These are phyloP conservation scores for Quercus alba DNA, from an alignment of 306 rosid genomes.

Conservation along the genomic window DNA sequence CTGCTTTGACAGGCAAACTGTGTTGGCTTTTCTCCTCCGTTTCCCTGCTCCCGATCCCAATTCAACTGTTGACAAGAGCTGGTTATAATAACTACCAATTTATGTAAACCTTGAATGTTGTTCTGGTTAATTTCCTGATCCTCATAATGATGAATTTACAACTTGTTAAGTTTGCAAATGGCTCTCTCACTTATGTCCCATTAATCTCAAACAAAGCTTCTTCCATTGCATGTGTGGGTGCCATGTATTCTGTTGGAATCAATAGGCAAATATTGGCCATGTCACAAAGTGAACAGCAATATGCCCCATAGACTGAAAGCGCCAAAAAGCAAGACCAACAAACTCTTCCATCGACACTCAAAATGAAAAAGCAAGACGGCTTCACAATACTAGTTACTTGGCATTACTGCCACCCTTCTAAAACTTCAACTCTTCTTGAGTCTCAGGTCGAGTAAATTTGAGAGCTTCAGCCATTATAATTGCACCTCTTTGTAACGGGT, in stretches of 20 bases:
- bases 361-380: too few relatives aligned
- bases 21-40: not conserved
- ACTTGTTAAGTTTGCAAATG: not conserved
- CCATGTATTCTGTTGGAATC: not conserved
- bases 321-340: not conserved
- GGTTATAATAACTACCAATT: not conserved
- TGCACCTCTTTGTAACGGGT: too few relatives aligned
- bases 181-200: not conserved
- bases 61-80: not conserved
- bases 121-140: not conserved
- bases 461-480: too few relatives aligned
- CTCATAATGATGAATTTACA: not conserved
- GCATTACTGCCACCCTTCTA: too few relatives aligned
- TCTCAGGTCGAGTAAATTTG: too few relatives aligned
- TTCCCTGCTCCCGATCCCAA: not conserved
- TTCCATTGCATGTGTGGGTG: not conserved
- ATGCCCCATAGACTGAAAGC: not conserved
- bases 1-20: not conserved
- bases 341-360: too few relatives aligned
- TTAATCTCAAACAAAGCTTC: not conserved
- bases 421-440: too few relatives aligned
- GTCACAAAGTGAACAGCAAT: not conserved
- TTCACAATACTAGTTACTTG: too few relatives aligned
- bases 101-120: not conserved
- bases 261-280: not conserved